phyloP scores from a whole-genome alignment of 768 basidiomycete genomes.

The Psilocybe tampanensis region DNA sequence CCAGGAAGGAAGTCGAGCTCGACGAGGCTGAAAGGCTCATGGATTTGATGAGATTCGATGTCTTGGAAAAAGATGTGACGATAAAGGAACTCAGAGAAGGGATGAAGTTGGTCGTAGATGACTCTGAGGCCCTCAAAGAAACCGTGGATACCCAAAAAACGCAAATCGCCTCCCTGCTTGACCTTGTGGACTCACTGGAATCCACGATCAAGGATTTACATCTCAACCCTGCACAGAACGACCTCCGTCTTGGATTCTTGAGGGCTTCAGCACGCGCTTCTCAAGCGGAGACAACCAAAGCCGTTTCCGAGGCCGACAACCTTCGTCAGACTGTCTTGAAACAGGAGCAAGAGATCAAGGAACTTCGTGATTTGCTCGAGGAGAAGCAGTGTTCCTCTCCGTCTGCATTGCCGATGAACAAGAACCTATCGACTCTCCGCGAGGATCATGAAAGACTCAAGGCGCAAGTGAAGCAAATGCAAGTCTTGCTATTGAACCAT shows the following conservation, averaged over 20 bases:
- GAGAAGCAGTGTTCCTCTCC: not conserved
- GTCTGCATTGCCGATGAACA: not conserved
- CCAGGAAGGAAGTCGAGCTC: not conserved
- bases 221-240: not conserved
- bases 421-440: not conserved
- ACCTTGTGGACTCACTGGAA: not conserved
- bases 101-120: not conserved
- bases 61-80: not conserved
- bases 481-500: not conserved
- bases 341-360: not conserved
- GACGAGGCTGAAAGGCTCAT: not conserved
- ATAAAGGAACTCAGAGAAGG: not conserved
- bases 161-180: not conserved
- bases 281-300: not conserved
- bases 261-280: constrained; percentile 3
- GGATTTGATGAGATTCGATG: not conserved
- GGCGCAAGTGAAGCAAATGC: not conserved
- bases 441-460: not conserved
- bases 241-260: constrained; percentile 1
- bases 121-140: not conserved
- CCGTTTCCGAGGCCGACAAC: not conserved
- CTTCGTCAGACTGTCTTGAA: not conserved
- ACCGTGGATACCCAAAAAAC: not conserved
- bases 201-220: not conserved
- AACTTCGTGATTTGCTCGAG: not conserved